phyloP scores from a whole-genome alignment of 371 early-diverging fungal species.

The Smittium culicis region DNA sequence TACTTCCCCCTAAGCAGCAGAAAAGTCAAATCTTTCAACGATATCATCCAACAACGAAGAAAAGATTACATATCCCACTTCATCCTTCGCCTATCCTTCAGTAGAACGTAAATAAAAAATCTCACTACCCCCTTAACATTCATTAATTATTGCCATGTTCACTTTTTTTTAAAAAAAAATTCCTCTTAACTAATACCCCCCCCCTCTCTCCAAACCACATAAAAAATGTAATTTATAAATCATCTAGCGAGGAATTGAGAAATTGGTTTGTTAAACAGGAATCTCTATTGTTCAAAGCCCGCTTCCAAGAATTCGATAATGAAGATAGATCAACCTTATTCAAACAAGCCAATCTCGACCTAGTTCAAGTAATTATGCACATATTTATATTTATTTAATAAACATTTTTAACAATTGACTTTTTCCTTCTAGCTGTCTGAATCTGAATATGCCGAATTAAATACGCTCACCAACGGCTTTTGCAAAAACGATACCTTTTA shows the following conservation, averaged over 20 bases:
- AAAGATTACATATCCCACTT: conserved; percentile 90
- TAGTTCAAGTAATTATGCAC: not conserved
- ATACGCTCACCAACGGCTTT: not conserved
- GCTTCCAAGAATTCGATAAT: conserved; percentile 34
- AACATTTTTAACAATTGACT: no score
- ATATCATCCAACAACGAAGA: conserved; percentile 51
- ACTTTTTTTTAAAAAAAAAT: no score
- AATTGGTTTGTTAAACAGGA: conserved; percentile 88
- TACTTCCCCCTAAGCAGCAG: conserved; percentile 48
- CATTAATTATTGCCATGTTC: no score
- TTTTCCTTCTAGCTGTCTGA: no score
- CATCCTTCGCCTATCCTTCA: conserved; percentile 83
- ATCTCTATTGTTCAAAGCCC: conserved; percentile 55
- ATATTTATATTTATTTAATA: no score
- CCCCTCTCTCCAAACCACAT: no score
- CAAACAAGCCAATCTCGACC: conserved; percentile 31
- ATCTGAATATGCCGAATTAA: no score
- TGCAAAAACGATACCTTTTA: not conserved
- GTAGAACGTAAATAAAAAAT: conserved; percentile 44
- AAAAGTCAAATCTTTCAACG: conserved; percentile 17
- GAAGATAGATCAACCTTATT: conserved; percentile 33
- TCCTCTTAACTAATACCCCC: no score
- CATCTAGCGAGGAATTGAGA: conserved; percentile 48
- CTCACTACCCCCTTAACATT: no score
- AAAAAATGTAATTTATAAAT: no score